A percentile compares a stretch with the other conserved stretches of the same genome.
Conservation (phyloP, 768 basidiomycete genomes). For the Lactifluus pinguis region DNA sequence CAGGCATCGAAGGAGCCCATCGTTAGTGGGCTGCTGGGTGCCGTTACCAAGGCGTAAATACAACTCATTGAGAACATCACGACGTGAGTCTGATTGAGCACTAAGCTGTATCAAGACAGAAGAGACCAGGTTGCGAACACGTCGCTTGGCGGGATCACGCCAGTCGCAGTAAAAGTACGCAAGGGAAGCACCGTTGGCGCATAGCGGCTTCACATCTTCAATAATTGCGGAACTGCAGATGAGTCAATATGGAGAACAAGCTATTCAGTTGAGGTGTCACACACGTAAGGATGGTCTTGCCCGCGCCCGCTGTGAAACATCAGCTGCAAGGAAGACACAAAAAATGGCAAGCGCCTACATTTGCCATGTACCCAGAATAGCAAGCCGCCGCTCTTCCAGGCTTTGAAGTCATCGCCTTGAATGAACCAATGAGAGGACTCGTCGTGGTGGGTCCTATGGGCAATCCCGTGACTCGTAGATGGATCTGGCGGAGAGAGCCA, state of each 20-base stretch:
- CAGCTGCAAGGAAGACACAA: background rate
- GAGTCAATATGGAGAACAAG: background rate
- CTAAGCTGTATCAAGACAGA: conserved; percentile 22
- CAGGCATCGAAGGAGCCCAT: conserved; percentile 13
- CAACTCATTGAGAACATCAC: background rate
- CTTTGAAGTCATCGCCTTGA: background rate
- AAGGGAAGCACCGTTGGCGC: background rate
- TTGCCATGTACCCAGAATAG: conserved; percentile 5
- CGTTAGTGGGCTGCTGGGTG: background rate
- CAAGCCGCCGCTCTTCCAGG: conserved; percentile 1
- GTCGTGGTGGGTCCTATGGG: background rate
- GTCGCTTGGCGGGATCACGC: conserved; percentile 15
- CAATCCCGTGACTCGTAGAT: conserved; percentile 1
- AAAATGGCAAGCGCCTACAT: background rate
- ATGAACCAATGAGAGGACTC: conserved; percentile 5
- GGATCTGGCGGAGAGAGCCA: conserved; percentile 12
- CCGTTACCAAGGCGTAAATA: background rate
- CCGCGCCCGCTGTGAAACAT: conserved; percentile 3
- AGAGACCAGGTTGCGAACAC: conserved; percentile 9
- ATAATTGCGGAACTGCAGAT: conserved; percentile 6
- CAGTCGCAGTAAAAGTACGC: conserved; percentile 24
- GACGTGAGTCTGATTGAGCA: background rate
- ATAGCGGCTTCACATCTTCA: background rate
- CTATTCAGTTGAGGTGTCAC: background rate
- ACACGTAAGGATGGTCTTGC: conserved; percentile 8